Conservation (phyloP, 106 monocot species). For the Dendrobium nobile region DNA sequence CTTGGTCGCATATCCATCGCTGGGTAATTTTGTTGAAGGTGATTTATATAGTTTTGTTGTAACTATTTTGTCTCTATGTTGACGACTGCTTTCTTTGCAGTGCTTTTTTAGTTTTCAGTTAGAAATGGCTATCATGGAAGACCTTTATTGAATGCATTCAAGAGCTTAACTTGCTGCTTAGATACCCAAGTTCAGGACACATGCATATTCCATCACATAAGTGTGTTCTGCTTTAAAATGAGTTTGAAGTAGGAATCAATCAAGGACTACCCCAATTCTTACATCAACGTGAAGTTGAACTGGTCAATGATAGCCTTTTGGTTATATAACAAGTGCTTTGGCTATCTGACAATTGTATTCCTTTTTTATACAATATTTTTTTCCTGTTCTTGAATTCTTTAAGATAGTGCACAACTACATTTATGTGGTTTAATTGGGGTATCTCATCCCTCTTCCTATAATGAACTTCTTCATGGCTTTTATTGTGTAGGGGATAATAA, state of each 20-base stretch:
- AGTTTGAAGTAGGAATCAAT: neutral
- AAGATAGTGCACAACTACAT: too few relatives aligned
- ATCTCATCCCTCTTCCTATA: too few relatives aligned
- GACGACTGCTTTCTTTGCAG: too few relatives aligned
- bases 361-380: neutral
- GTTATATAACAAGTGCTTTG: neutral
- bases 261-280: neutral
- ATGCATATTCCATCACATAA: neutral
- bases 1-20: neutral
- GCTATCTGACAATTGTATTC: neutral
- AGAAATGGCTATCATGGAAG: too few relatives aligned
- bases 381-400: neutral
- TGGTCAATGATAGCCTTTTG: neutral
- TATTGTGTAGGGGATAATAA: too few relatives aligned
- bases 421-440: too few relatives aligned
- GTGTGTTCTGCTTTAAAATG: neutral
- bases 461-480: too few relatives aligned
- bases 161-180: too few relatives aligned
- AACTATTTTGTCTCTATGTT: neutral
- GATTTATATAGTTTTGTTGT: neutral
- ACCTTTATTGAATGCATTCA: too few relatives aligned
- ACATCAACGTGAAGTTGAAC: neutral
- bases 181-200: too few relatives aligned
- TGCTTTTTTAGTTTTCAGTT: too few relatives aligned
- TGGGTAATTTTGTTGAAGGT: neutral